Evolutionary conservation across 106 monocot genomes (phyloP), one percentile per base, ranked within the genome.

Genomic region (Phalaenopsis equestris): DNA sequence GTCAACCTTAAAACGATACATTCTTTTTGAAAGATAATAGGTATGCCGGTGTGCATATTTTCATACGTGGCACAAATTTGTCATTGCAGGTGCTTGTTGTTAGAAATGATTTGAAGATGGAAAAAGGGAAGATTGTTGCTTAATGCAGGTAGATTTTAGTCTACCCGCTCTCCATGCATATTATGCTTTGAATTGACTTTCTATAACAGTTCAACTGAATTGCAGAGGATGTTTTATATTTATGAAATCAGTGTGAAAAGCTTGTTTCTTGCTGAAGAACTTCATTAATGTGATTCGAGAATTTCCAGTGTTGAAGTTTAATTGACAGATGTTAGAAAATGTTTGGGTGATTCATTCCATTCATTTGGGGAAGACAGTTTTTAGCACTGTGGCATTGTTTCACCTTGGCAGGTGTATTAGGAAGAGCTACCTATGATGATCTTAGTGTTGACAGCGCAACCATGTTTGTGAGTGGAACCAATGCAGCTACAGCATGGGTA

Each of bases 81-180:
- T 78, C 12, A 17, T 72, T 88, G 72, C 79, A 97, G 94, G 97
- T 99, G 41, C 78, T 99, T 75, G 94, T 94, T 55, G 98, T 95
- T 16, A 92, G 98, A 80, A 99, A 99, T 78, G 98, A 99, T 75
- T 87, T 99, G 89, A 99, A 99, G 84, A 99, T 95, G 98, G 98
- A 94, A 43, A 99, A 99, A 84, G 98, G 98, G 52, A 99, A 99
- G 86, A 93, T 95, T 86, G 98, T 91, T 18, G 98, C 98, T 3
- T 94, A 99, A 85, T 99, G 98, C 92, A 94, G 94, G 97, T 97
- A 79, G 11, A 12, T 42, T 81, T 6, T 17, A 75, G 7, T 18
- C 17, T 38, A 43, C 6, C 19, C 9, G 38, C 21, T 76, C 23
- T 76, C 42, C 48, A 49, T 49, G 30, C 23, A 9, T 49, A 76